Evolutionary conservation across 495 filamentous ascomycete species (phyloP), one percentile per base, ranked within the genome.

Genomic region (Jackrogersella multiformis): DNA sequence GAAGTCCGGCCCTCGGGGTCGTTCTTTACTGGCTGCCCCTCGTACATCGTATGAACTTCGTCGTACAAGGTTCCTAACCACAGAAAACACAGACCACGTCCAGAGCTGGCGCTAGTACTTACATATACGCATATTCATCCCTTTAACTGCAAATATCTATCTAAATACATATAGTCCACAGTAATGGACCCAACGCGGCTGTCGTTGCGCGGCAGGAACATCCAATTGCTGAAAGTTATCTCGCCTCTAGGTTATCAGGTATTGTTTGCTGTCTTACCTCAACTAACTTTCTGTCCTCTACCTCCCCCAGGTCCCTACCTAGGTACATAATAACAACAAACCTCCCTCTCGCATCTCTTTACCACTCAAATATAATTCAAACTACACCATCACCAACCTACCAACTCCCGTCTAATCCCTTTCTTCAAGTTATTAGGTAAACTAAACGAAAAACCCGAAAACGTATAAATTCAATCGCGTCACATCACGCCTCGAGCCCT

Each of bases 1-100:
- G n/a, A n/a, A n/a, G 56, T 57, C 61, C 57, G 45, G 57, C 23
- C 63, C 52, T 61, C 63, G 68, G 60, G 63, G 57, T 69, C 56
- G 23, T 16, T 45, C 42, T 45, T 60, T 51, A 6, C 23, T 38
- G 21, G 18, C 18, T 35, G 44, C 38, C 51, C 24, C 18, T 46
- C 32, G 38, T 54, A 45, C 39, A 42, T 44, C 48, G 42, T 26
- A 15, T n/a, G n/a, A n/a, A n/a, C n/a, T n/a, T n/a, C n/a, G n/a
- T n/a, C n/a, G n/a, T n/a, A n/a, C n/a, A n/a, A n/a, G n/a, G n/a
- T n/a, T n/a, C n/a, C n/a, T n/a, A n/a, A n/a, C n/a, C n/a, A n/a
- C n/a, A n/a, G n/a, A n/a, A n/a, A n/a, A n/a, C n/a, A n/a, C n/a
- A n/a, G n/a, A n/a, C n/a, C n/a, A n/a, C n/a, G n/a, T n/a, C n/a